A percentile compares a stretch with the other conserved stretches of the same genome.
phyloP scores from a whole-genome alignment of 495 filamentous ascomycete genomes.

The Bombardia bombarda region DNA sequence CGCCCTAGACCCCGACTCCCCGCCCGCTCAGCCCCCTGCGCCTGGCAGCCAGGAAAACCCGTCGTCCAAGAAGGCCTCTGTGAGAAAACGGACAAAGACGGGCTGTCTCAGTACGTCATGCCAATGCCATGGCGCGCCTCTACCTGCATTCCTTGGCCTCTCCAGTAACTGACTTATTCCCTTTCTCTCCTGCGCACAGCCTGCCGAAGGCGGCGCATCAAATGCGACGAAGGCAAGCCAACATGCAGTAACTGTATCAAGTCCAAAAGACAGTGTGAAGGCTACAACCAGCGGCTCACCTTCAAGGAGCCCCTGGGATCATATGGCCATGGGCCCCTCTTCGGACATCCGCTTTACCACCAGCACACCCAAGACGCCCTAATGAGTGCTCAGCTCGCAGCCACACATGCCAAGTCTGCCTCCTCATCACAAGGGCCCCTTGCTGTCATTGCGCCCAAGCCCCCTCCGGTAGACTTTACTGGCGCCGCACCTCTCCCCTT shows the following conservation, averaged over 20 bases:
- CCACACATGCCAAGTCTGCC: constrained; percentile 12
- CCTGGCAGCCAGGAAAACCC: constrained; percentile 17
- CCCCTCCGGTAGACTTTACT: constrained; percentile 26
- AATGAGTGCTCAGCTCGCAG: constrained; percentile 14
- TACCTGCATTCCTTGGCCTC: too few species aligned
- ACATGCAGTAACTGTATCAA: constrained; percentile 88
- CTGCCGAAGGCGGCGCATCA: constrained; percentile 90
- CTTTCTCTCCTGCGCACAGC: too few species aligned
- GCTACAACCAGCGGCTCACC: constrained; percentile 85
- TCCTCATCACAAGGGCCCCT: constrained; percentile 17
- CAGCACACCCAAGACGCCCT: constrained; percentile 15
- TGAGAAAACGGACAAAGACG: constrained; percentile 87
- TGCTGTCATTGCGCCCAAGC: constrained; percentile 26
- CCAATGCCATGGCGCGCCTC: too few species aligned
- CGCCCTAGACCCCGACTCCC: constrained; percentile 7
- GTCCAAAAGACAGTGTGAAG: constrained; percentile 88
- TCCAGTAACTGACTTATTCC: too few species aligned
- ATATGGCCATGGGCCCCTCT: constrained; percentile 24
- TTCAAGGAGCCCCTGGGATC: constrained; percentile 82
- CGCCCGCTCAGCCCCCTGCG: constrained; percentile 2
- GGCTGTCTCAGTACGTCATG: constrained; percentile 79
- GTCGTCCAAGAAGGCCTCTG: constrained; percentile 22
- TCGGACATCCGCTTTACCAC: constrained; percentile 18
- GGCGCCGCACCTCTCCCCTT: constrained; percentile 10
- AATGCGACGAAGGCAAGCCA: constrained; percentile 92